Base-by-base conservation (phyloP, 2,329 filamentous ascomycete genomes). In the Exophiala oligosperma region DNA sequence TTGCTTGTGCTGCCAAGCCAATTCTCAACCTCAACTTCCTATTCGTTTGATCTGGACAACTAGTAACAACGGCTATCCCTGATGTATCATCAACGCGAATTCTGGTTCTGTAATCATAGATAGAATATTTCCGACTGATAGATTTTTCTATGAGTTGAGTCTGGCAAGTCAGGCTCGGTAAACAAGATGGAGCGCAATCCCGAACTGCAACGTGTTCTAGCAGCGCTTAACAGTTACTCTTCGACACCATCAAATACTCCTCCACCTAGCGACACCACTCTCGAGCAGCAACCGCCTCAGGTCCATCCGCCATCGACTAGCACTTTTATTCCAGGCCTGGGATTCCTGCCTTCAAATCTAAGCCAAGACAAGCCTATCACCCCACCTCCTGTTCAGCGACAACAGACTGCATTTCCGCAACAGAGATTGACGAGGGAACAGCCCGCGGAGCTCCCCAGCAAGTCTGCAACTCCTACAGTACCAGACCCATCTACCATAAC, bases 401-500 rank as follows among this genome's bases (percentile, higher is more conserved):
- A 59, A 9, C 60, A 62, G 28, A 41, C 49, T 8, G 35, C 23
- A 17, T 14, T 32, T 28, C 49, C 47, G n/a, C 24, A 40, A 24
- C 21, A 56, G 21, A 21, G 21, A 14, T 32, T 28, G 8, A 17
- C 48, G 12, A 29, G 38, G 29, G 35, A 37, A 26, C 37, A 4
- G 32, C 50, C 26, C 24, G 50, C 21, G 40, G 32, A 55, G n/a
- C 7, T 54, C 23, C 49, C 50, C 12, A 54, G 55, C 53, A 61
- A 54, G 37, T 43, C 64, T 5, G 52, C 56, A 4, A 60, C 56
- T 14, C 64, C 57, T 12, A 54, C 55, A 14, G 46, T 52, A 29
- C 61, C 64, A 37, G 77, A 81, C 63, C 72, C 79, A 7, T 72
- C 78, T 23, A 75, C 71, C 1, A 81, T 83, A 52, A 78, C 75